Conservation (phyloP, 2,329 filamentous ascomycete species). For the Truncatella angustata region DNA sequence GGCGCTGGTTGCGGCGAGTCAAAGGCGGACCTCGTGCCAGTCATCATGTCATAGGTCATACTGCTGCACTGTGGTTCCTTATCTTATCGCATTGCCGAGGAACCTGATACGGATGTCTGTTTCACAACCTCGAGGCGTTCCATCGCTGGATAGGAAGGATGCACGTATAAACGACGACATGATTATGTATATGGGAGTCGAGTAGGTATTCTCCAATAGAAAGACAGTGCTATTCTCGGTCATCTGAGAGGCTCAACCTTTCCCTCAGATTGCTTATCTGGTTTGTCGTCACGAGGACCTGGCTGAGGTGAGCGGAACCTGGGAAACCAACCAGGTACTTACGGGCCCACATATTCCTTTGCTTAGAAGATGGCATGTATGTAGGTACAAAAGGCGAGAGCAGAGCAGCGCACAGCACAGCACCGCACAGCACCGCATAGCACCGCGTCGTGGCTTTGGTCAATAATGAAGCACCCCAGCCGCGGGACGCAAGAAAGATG, state of each 20-base stretch:
- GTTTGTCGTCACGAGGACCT: conserved; percentile 3
- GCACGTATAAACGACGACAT: neutral
- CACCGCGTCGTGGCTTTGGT: no score
- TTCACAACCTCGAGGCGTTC: neutral
- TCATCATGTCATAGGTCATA: conserved; percentile 1
- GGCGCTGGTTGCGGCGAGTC: neutral
- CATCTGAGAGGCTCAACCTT: neutral
- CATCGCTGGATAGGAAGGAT: neutral
- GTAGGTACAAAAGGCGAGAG: neutral
- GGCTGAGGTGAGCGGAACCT: neutral
- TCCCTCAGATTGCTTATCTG: neutral
- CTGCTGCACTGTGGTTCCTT: neutral
- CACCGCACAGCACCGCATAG: no score
- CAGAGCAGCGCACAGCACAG: neutral
- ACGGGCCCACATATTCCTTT: neutral
- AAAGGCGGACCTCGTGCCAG: conserved; percentile 1
- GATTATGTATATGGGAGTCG: neutral
- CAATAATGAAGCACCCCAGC: no score
- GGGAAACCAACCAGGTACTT: conserved; percentile 1
- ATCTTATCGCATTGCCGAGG: conserved; percentile 4
- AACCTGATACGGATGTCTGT: neutral
- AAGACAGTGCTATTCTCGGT: neutral
- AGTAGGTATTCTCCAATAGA: neutral
- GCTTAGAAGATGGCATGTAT: no score
- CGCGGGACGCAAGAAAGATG: no score